These are phyloP conservation scores for Jacaranda copaia DNA, from an alignment of 257 asterid species.

Conservation along the genomic window DNA sequence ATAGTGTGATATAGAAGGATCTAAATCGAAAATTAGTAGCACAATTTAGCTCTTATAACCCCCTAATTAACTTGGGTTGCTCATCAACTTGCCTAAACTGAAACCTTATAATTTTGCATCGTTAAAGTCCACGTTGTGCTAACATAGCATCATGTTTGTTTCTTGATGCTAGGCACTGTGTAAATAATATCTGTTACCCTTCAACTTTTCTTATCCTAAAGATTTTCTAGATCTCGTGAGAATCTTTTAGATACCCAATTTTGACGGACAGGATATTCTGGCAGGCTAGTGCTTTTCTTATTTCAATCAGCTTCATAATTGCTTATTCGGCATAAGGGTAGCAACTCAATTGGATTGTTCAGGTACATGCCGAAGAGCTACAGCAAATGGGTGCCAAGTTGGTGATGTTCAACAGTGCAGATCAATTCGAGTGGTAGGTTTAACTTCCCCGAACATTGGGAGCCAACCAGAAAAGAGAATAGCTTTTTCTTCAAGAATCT, in stretches of 20 bases:
- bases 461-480: constrained; percentile 31
- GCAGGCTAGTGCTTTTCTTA: constrained; percentile 12
- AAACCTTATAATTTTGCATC: too few relatives aligned
- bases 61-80: too few relatives aligned
- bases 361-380: background rate
- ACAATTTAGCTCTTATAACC: too few relatives aligned
- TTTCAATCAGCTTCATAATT: constrained; percentile 30
- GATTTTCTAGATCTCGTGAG: background rate
- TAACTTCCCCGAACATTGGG: constrained; percentile 40
- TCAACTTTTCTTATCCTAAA: background rate
- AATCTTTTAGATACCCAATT: constrained; percentile 29
- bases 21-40: too few relatives aligned
- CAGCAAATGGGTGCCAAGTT: constrained; percentile 7
- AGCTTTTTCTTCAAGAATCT: background rate
- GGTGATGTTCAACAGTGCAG: constrained; percentile 20
- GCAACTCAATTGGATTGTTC: background rate
- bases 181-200: too few relatives aligned
- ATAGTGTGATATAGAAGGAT: too few relatives aligned
- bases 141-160: too few relatives aligned
- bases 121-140: too few relatives aligned
- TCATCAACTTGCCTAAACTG: too few relatives aligned
- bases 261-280: constrained; percentile 37
- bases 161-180: too few relatives aligned
- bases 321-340: background rate
- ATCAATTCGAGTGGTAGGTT: constrained; percentile 24